Base-by-base conservation (phyloP, 164 flowering plant species). In the Chimonanthus salicifolius region DNA sequence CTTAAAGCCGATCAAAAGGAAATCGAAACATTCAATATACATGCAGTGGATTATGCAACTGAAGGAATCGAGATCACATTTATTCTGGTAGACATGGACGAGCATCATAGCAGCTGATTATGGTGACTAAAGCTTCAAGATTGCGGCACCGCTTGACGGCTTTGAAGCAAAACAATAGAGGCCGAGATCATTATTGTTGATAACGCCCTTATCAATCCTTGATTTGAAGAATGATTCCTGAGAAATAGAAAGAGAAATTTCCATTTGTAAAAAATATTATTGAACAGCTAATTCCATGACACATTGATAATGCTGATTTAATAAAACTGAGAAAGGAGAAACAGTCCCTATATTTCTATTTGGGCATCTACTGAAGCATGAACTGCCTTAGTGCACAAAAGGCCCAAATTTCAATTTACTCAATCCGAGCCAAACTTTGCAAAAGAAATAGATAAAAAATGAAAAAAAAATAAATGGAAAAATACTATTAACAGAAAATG, bases 201-300 rank as follows among this genome's bases (percentile, higher is more conserved):
- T 88, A 54, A 89, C 73, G 43, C 98, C 96, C 67, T 75, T 85
- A 4, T 88, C 88, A 7, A 93, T 88, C 78, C 99, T 91, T 7
- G 93, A 78, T 73, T 85, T 84, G 76, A 84, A 93, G 80, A 82
- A 93, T 11, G 74, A 74, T 69, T 90, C 92, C 96, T 93, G 94
- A 50, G 16, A 66, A 63, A 9, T 8, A 2, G 7, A 20, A 62
- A 21, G 7, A 18, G 4, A 15, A n/a, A 18, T n/a, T 2, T 11
- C 4, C 13, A 7, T 54, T 54, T 54, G n/a, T 13, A 54, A n/a
- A 54, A 11, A 54, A 15, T 11, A 54, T n/a, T 54, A 54, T n/a
- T 54, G 33, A 33, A 33, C 33, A 33, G 33, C 16, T n/a, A 4
- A 54, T 54, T 54, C 60, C 16, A 10, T n/a, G 16, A 11, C 60